A percentile compares a stretch with the other conserved stretches of the same genome.
Conservation (phyloP, 2,329 filamentous ascomycete species). For the Diaporthe aspalathi region DNA sequence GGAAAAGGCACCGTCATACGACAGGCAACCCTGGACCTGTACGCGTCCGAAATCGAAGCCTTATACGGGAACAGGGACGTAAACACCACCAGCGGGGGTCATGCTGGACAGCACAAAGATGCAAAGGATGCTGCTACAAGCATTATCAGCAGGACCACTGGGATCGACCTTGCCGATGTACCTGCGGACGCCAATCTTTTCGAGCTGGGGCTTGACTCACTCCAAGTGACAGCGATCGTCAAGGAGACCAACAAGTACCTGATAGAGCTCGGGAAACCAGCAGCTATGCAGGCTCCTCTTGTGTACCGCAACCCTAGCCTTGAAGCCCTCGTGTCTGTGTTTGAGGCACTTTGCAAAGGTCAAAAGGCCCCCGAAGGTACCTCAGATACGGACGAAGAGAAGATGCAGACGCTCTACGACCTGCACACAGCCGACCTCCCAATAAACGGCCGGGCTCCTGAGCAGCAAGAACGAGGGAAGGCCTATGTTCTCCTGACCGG, state of each 20-base stretch:
- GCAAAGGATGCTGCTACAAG: slow-evolving; percentile 18
- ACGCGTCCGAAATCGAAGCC: slow-evolving; percentile 55
- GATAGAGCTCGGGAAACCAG: not conserved
- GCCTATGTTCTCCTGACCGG: slow-evolving; percentile 29
- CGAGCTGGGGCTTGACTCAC: slow-evolving; percentile 29
- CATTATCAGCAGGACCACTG: slow-evolving; percentile 17
- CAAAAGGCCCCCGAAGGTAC: not conserved
- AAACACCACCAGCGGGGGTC: not conserved
- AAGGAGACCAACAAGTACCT: slow-evolving; percentile 26
- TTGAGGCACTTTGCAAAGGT: slow-evolving; percentile 4
- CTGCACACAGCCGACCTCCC: slow-evolving; percentile 17
- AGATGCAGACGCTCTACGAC: slow-evolving; percentile 30
- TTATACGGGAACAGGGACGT: slow-evolving; percentile 47
- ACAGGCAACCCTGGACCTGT: slow-evolving; percentile 51
- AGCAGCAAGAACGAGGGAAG: slow-evolving; percentile 2
- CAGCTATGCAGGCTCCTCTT: slow-evolving; percentile 3
- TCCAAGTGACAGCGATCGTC: slow-evolving; percentile 22
- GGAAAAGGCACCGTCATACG: slow-evolving; percentile 60
- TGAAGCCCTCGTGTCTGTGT: slow-evolving; percentile 6
- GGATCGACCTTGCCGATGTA: slow-evolving; percentile 13
- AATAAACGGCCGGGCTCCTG: slow-evolving; percentile 9
- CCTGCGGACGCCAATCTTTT: slow-evolving; percentile 27
- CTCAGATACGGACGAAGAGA: slow-evolving; percentile 10
- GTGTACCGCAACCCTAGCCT: slow-evolving; percentile 29
- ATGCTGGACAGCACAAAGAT: not conserved